A percentile compares a stretch with the other conserved stretches of the same genome.
These are phyloP conservation scores for Sanghuangporus baumii DNA, from an alignment of 1,284 basidiomycete species.

Conservation along the genomic window DNA sequence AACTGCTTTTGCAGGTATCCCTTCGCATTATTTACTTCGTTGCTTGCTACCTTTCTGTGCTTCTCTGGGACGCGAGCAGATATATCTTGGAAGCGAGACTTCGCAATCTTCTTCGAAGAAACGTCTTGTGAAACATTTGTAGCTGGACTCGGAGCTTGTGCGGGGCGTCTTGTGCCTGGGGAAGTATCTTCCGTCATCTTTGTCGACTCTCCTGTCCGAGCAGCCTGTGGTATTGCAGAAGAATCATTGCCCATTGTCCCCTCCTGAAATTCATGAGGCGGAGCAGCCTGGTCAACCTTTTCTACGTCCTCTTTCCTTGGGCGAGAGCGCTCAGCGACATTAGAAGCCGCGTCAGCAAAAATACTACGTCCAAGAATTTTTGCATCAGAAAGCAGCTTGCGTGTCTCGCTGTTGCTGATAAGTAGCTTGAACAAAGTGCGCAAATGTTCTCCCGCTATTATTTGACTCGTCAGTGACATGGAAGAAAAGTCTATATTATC, in stretches of 20 bases:
- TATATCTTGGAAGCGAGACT: no score
- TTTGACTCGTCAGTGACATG: background rate
- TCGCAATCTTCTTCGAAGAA: no score
- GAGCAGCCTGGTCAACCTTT: constrained; percentile 65
- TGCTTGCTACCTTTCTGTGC: no score
- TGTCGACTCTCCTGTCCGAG: background rate
- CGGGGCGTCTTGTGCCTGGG: no score
- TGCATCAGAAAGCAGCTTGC: constrained; percentile 83
- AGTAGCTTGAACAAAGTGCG: constrained; percentile 80
- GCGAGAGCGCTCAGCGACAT: constrained; percentile 68
- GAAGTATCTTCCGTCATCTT: no score
- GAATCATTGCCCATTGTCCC: no score
- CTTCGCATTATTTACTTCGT: no score
- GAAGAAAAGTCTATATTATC: background rate
- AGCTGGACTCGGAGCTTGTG: no score
- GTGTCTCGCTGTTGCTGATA: constrained; percentile 86
- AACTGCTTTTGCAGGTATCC: no score
- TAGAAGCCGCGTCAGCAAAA: constrained; percentile 70
- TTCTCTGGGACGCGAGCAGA: no score
- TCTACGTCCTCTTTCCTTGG: constrained; percentile 63
- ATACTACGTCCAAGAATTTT: constrained; percentile 83
- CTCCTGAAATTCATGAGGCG: constrained; percentile 53
- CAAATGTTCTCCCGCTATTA: constrained; percentile 68
- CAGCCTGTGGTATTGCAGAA: background rate
- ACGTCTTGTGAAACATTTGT: no score